Evolutionary conservation across 345 rosid species (phyloP), one percentile per base, ranked within the genome.

Genomic region (Linum trigynum): DNA sequence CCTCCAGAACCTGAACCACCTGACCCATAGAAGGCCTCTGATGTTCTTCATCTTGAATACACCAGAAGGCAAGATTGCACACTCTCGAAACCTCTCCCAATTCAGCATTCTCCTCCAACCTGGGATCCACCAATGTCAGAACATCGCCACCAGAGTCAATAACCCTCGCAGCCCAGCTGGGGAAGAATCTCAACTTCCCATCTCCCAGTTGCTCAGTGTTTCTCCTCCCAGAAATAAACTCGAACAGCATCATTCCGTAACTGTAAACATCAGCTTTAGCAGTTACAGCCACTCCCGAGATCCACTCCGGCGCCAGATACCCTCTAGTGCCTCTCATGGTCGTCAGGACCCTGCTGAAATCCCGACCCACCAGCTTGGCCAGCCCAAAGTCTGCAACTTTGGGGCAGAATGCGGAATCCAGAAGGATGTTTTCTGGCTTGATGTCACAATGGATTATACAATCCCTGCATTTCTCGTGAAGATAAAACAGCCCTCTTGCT

Each of bases 241-340:
- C 98, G 7, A 89, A 84, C 17, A 91, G 77, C 95, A 89, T 85
- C 96, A 91, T 89, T 6, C 98, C 98, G 7, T 81, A 89, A 77
- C 98, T 91, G 66, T 86, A 91, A 39, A 89, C 96, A 68, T 91
- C 96, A 1, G 92, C 96, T 69, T 91, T 89, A 3, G 89, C 83
- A 5, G 92, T 89, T 57, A 86, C 77, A 35, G 94, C 86, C 17
- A 85, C 87, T 42, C 95, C 94, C 1, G 98, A 88, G 61, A 91
- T 82, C 98, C 96, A 91, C 71, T 91, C 96, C 0, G 95, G 96
- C 3, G 95, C 98, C 4, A 91, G 95, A 69, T 91, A 91, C 8
- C 96, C 95, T 79, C 92, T 80, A 17, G 96, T 89, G 32, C 98
- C 98, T 76, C 92, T 84, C 79, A 85, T 82, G 48, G 90, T 89